Evolutionary conservation across 208 protist species (phyloP), one percentile per base, ranked within the genome.

Genomic region (Trypanosomatidae sp.): DNA sequence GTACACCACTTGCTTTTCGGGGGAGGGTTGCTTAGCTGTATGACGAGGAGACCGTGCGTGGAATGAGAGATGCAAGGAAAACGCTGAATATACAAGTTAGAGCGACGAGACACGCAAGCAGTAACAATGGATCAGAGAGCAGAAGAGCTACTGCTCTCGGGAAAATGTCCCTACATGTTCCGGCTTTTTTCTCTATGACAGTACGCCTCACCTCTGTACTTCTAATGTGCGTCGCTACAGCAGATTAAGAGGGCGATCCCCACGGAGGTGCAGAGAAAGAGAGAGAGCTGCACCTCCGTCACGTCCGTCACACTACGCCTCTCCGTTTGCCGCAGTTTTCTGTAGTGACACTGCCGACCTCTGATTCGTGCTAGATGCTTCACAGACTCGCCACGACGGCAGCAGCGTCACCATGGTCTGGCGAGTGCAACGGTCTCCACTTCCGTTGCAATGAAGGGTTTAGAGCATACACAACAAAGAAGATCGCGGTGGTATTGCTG

Each of bases 381-480:
- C 49, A 76, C 33, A 81, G 47, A 46, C 66, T 76, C 33, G 74
- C 66, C 30, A 76, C 65, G 19, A 76, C 66, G 1, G 41, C 70
- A 2, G 72, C 39, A 0, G 70, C n/a, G 9, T 80, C 76, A 13
- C 73, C 70, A 41, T 49, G 52, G 28, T 58, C 53, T 33, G 70
- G 55, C 25, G 46, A 76, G 47, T 56, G 43, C 39, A 33, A 1
- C 1, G 50, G 65, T 41, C 39, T 80, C 15, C 47, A 49, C 53
- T 70, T 67, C 44, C 77, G 71, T 19, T 66, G 47, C n/a, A 70
- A 9, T 9, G 66, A 62, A 9, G 65, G 58, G 9, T 52, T 71
- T 65, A 83, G 30, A 55, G 84, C 39, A 56, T 41, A 52, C 66
- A 65, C 71, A 73, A 92, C 73, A 67, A 83, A 92, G 58, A 86